Base-by-base conservation (phyloP, 2,329 filamentous ascomycete species). In the Macrophomina tecta region DNA sequence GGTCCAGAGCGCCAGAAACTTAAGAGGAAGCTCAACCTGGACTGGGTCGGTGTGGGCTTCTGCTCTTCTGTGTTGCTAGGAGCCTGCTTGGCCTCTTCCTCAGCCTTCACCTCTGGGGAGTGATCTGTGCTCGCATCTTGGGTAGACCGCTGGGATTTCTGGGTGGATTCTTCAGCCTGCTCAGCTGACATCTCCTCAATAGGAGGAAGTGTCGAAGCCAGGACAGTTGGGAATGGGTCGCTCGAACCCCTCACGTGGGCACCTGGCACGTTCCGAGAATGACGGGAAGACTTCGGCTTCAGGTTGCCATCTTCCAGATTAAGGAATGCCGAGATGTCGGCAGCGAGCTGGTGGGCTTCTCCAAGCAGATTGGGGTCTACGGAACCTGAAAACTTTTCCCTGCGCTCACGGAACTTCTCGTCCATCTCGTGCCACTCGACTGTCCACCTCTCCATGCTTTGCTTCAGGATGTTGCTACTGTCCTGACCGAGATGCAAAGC, bases 341-440 rank as follows among this genome's bases (percentile, higher is more conserved):
- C 53, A n/a, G 53, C 53, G 30, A 66, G 30, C 64, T 66, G 52
- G 40, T 58, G 30, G 8, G 51, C 64, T 18, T 66, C 64, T 45
- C 49, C 56, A 3, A 66, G 36, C 3, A 51, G 55, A 30, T 61
- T 53, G 38, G 46, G 40, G 45, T 62, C 55, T 7, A 53, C 42
- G 34, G 32, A 16, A 18, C 55, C 45, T 8, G 55, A 61, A 30
- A 49, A 61, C 18, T 66, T 52, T n/a, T 66, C 55, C 28, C 48
- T 61, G 38, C 56, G 56, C n/a, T 51, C 28, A 12, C 51, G 65
- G 38, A 62, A 62, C 45, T 56, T 58, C 34, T 61, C 46, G n/a
- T 61, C 55, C 55, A 66, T 51, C 48, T 45, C 48, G n/a, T 53
- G 46, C 65, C 65, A 66, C 38, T 66, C 65, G 23, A 53, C 55